Evolutionary conservation across 192 early-diverging fungal genomes (phyloP), one percentile per base, ranked within the genome.

Genomic region (Gamsiella multidivaricata): DNA sequence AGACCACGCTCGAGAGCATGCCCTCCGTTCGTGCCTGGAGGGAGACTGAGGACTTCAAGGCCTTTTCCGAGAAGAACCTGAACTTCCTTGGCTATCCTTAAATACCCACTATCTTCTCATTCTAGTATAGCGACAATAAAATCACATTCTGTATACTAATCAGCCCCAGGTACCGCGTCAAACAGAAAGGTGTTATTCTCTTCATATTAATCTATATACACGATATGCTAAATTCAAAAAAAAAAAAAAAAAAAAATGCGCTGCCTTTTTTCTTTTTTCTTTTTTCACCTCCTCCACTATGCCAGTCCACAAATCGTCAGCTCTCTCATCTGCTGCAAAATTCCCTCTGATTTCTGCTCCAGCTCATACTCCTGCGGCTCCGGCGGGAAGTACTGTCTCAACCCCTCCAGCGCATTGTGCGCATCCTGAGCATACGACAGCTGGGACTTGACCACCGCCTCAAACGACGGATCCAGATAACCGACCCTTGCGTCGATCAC

Each of bases 391-490:
- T 85, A 81, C 41, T 88, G 74, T 37, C 88, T 71, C 7, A 95
- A 76, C 5, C 79, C 67, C 58, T 93, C 88, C 65, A 98, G 85
- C 57, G 89, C 87, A 32, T 91, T 85, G 53, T 90, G 89, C 50
- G 93, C 93, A 43, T 89, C 87, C 74, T 92, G 92, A 56, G 94
- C 93, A 84, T 97, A 98, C 62, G 88, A 86, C 25, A 97, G 76
- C 76, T 99, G 97, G 12, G 91, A 87, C 82, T 97, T 96, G 53
- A 98, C 92, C 31, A 99, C 82, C 9, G 97, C 97, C 70, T 98
- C 96, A 70, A 99, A 97, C 25, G 94, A 94, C 2, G 98, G 98
- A 25, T 98, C 95, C 50, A 98, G 78, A 68, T 96, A 96, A 3
- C 93, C 91, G 1, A 98, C 91, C 20, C 96, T 85, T n/a, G 95